Conservation (phyloP, 1,284 basidiomycete genomes). For the Lentinula novae-zelandiae region DNA sequence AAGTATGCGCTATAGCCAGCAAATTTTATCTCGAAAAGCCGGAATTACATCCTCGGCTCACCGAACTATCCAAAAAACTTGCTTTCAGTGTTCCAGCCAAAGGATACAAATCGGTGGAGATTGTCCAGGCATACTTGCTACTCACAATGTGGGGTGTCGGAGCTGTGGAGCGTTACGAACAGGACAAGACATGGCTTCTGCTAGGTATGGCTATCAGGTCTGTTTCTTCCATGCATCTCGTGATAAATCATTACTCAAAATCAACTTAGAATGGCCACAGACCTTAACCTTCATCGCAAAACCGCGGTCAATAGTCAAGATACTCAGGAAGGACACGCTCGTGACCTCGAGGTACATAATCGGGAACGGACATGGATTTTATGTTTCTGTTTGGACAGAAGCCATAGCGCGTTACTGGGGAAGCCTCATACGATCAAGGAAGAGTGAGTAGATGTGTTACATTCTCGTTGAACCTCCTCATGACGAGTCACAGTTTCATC, state of each 20-base stretch:
- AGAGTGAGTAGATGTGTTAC: slow-evolving; percentile 56
- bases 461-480: background rate
- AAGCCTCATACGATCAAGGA: slow-evolving; percentile 84
- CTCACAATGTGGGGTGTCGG: slow-evolving; percentile 84
- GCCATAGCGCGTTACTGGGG: slow-evolving; percentile 90
- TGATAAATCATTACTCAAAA: slow-evolving; percentile 3
- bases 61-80: slow-evolving; percentile 86
- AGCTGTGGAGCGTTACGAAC: slow-evolving; percentile 93
- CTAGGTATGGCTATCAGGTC: slow-evolving; percentile 84
- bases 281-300: slow-evolving; percentile 93
- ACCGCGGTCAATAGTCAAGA: slow-evolving; percentile 66
- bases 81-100: slow-evolving; percentile 83
- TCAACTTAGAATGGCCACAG: slow-evolving; percentile 82
- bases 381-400: slow-evolving; percentile 89
- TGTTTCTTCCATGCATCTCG: slow-evolving; percentile 1
- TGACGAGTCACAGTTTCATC: slow-evolving; percentile 57
- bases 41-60: slow-evolving; percentile 79
- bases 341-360: slow-evolving; percentile 85
- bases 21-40: slow-evolving; percentile 85
- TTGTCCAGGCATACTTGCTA: slow-evolving; percentile 87
- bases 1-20: slow-evolving; percentile 91
- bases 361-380: slow-evolving; percentile 93
- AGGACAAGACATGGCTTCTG: slow-evolving; percentile 93
- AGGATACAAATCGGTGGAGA: slow-evolving; percentile 95
- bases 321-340: slow-evolving; percentile 68